phyloP scores from a whole-genome alignment of 2,329 filamentous ascomycete genomes.

The Lasiodiplodia sp. region DNA sequence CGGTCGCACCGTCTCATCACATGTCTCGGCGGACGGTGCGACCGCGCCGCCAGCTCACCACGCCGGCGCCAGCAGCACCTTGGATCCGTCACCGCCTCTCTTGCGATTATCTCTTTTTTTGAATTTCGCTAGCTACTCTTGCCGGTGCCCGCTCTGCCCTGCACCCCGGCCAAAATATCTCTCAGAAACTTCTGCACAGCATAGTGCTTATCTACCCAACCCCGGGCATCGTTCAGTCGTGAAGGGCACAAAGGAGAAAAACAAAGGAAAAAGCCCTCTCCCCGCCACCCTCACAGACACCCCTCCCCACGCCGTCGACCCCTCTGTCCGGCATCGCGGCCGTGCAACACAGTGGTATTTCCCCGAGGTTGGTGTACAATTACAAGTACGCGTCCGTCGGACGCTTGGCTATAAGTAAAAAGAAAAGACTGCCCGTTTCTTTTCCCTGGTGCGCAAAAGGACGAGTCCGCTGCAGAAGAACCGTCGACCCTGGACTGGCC shows the following conservation, averaged over 20 bases:
- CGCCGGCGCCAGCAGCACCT: not conserved
- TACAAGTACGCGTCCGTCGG: slow-evolving; percentile 13
- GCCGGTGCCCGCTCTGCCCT: not conserved
- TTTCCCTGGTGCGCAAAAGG: slow-evolving; percentile 15
- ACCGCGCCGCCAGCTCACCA: slow-evolving; percentile 3
- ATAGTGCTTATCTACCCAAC: slow-evolving; percentile 27
- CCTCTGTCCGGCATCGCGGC: not conserved
- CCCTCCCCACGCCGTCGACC: not conserved
- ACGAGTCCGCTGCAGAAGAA: slow-evolving; percentile 18
- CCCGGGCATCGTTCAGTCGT: slow-evolving; percentile 28
- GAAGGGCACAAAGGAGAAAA: slow-evolving; percentile 20
- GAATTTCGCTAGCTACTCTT: slow-evolving; percentile 24
- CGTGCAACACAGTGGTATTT: slow-evolving; percentile 6
- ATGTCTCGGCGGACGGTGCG: slow-evolving; percentile 15
- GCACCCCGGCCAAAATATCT: slow-evolving; percentile 13
- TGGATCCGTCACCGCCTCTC: slow-evolving; percentile 12
- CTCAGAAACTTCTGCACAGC: slow-evolving; percentile 23
- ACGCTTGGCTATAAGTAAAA: slow-evolving; percentile 16
- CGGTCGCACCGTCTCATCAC: slow-evolving; percentile 13
- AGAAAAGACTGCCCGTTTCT: slow-evolving; percentile 24
- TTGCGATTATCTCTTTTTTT: slow-evolving; percentile 5
- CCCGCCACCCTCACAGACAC: not conserved
- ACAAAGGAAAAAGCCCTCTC: slow-evolving; percentile 4
- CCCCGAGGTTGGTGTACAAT: slow-evolving; percentile 17
- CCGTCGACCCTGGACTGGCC: slow-evolving; percentile 18